A percentile compares a stretch with the other conserved stretches of the same genome.
Evolutionary conservation across 352 stramenopile genomes (phyloP).

Genomic region (Thalassiosira allenii): DNA sequence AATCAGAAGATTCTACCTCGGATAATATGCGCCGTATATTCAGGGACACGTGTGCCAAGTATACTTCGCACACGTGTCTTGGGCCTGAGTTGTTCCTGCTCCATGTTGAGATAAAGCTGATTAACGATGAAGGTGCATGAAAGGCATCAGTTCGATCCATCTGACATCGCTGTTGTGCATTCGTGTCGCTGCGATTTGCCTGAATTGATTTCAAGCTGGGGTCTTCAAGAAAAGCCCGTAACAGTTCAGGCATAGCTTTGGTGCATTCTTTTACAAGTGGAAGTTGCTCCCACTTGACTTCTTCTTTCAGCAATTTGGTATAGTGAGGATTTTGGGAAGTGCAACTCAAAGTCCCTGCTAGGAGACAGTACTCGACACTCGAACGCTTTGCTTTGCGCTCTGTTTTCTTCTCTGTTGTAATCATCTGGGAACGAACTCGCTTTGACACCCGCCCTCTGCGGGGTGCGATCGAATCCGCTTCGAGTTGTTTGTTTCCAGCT

Average conservation of each 20-base stretch:
- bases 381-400: conserved; percentile 72
- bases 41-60: conserved; percentile 71
- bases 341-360: conserved; percentile 66
- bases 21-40: conserved; percentile 74
- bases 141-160: conserved; percentile 27
- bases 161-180: not conserved
- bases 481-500: too few relatives aligned
- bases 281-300: conserved; percentile 50
- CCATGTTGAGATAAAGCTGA: conserved; percentile 62
- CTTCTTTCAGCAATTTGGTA: conserved; percentile 36
- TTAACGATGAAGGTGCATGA: conserved; percentile 50
- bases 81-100: conserved; percentile 72
- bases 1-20: conserved; percentile 49
- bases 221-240: not conserved
- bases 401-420: conserved; percentile 76
- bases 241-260: conserved; percentile 3
- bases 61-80: conserved; percentile 67
- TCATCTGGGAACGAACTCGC: conserved; percentile 72
- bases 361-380: conserved; percentile 81
- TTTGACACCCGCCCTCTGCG: conserved; percentile 71
- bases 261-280: conserved; percentile 31
- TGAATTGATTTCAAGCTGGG: conserved; percentile 11
- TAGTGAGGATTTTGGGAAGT: conserved; percentile 61
- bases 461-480: conserved; percentile 14
- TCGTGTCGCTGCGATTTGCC: not conserved